Evolutionary conservation across 257 asterid genomes (phyloP).

Genomic region (Solanum clarkiae): DNA sequence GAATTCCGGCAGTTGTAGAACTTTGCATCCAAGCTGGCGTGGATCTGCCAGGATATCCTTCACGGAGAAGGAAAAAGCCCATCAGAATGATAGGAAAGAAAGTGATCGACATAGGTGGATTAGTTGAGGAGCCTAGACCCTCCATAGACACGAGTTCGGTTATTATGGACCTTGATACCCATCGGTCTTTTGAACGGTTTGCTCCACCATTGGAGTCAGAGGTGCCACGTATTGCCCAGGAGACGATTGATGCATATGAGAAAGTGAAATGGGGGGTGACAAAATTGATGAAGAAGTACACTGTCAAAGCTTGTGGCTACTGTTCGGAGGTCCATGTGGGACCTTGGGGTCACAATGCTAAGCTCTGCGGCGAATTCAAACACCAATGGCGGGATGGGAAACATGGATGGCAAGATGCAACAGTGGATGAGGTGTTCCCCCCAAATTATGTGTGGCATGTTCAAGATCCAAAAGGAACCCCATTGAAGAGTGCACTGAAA

Average conservation of each 20-base stretch:
- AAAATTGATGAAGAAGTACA: constrained; percentile 64
- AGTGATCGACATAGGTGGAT: constrained; percentile 58
- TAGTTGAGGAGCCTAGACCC: constrained; percentile 43
- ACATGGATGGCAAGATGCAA: constrained; percentile 98
- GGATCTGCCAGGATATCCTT: constrained; percentile 70
- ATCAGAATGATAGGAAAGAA: constrained; percentile 81
- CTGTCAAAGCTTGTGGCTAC: constrained; percentile 93
- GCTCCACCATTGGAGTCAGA: constrained; percentile 37
- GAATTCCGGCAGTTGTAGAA: constrained; percentile 82
- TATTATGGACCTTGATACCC: constrained; percentile 51
- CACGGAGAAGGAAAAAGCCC: constrained; percentile 72
- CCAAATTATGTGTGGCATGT: constrained; percentile 85
- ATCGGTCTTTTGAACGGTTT: constrained; percentile 50
- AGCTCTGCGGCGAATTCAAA: constrained; percentile 89
- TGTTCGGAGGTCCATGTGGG: constrained; percentile 96
- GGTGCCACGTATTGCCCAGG: constrained; percentile 46
- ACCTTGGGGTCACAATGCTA: constrained; percentile 92
- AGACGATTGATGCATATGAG: constrained; percentile 55
- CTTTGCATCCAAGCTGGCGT: constrained; percentile 99
- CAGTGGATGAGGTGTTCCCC: constrained; percentile 76
- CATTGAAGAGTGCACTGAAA: constrained; percentile 40
- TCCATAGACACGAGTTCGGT: constrained; percentile 15
- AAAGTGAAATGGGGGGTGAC: constrained; percentile 63
- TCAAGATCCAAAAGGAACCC: constrained; percentile 54
- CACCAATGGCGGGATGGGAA: constrained; percentile 97